These are phyloP conservation scores for Gossypium gossypioides DNA, from an alignment of 441 rosid species.

Conservation along the genomic window DNA sequence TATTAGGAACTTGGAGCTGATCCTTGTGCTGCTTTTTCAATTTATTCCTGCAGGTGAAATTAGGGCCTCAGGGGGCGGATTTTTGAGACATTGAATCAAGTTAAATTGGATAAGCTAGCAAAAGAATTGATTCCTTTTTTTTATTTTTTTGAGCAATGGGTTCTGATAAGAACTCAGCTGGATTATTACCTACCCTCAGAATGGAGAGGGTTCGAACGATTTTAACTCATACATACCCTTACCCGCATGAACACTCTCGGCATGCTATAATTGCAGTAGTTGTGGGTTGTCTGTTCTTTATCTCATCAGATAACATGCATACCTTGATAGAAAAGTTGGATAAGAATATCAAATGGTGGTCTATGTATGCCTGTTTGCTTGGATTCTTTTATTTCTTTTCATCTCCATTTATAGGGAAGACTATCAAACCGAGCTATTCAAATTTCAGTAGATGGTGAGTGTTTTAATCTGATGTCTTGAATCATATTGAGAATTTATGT, in stretches of 20 bases:
- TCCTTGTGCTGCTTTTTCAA: constrained; percentile 15
- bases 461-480: neutral
- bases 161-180: constrained; percentile 39
- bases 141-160: constrained; percentile 29
- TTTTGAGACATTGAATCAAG: constrained; percentile 17
- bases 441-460: constrained; percentile 93
- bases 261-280: constrained; percentile 90
- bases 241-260: constrained; percentile 96
- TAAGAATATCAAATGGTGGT: constrained; percentile 90
- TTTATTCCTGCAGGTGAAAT: neutral
- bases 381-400: constrained; percentile 98
- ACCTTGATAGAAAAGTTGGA: constrained; percentile 82
- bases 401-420: constrained; percentile 86
- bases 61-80: neutral
- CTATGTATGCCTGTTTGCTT: constrained; percentile 89
- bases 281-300: constrained; percentile 87
- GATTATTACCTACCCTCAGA: constrained; percentile 46
- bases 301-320: constrained; percentile 91
- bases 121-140: neutral
- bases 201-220: constrained; percentile 93
- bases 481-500: neutral
- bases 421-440: constrained; percentile 81
- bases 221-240: constrained; percentile 72
- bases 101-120: neutral
- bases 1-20: constrained; percentile 26